Base-by-base conservation (phyloP, 2,329 filamentous ascomycete species). In the Pseudopyricularia cyperi region DNA sequence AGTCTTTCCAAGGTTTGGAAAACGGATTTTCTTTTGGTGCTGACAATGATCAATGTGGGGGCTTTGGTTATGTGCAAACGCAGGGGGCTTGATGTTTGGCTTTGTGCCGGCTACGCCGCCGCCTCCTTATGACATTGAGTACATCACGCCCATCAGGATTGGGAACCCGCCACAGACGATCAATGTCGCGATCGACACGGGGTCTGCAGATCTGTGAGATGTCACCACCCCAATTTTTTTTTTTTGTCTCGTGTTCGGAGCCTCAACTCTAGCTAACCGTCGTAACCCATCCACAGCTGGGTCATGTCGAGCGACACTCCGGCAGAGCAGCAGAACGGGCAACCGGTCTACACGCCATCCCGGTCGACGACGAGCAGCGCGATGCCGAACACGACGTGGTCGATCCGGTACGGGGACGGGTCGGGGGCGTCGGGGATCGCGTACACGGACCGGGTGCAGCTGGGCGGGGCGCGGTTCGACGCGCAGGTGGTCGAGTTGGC, bases 401-500 rank as follows among this genome's bases (percentile, higher is more conserved):
- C 56, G 24, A 72, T 74, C 52, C 56, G 51, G 3, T 74, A 74
- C 49, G 70, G 66, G 6, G 71, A 74, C 51, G 66, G 65, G 15
- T 69, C 64, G 46, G 61, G 60, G 3, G 68, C 68, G 3, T 62
- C 59, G n/a, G 71, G 71, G 11, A 61, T 68, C 46, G 69, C 73
- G 3, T 72, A 68, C 59, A 60, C 57, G 22, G 71, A 74, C 55
- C 63, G 59, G 5, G 70, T 74, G 37, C 68, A 63, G 6, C 60
- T 73, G 2, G 71, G 69, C 7, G 66, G 68, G 14, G 61, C 74
- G 14, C 65, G 61, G 1, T 70, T 73, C 4, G 54, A 56, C 37
- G 59, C 53, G 2, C 71, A 75, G 57, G 70, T 70, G 7, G 65
- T 75, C 26, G 71, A 74, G 59, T 61, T 64, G 33, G 72, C 72